Conservation (phyloP, 129 eudicot genomes). For the Glebionis coronaria region DNA sequence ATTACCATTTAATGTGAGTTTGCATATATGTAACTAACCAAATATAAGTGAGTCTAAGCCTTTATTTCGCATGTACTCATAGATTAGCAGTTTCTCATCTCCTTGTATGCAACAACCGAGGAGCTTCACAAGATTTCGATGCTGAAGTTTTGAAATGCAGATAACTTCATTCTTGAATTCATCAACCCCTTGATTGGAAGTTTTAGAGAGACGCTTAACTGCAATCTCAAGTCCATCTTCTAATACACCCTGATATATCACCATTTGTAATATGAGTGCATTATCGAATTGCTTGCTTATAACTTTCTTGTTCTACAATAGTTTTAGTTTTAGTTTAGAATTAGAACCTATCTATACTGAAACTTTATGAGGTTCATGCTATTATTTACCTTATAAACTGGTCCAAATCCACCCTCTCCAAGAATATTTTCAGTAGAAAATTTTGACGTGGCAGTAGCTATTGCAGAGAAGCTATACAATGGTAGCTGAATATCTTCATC, state of each 20-base stretch:
- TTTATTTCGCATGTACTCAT: constrained; percentile 24
- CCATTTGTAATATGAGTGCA: background rate
- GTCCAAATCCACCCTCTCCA: constrained; percentile 65
- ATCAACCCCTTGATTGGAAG: constrained; percentile 21
- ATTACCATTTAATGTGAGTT: background rate
- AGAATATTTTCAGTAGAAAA: constrained; percentile 41
- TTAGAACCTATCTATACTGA: too few species aligned
- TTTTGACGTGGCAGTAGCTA: constrained; percentile 39
- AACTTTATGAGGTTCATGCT: background rate
- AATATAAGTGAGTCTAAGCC: constrained; percentile 27
- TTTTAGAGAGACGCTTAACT: constrained; percentile 23
- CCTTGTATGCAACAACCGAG: constrained; percentile 21
- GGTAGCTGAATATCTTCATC: constrained; percentile 40
- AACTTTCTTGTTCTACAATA: background rate
- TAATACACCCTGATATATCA: constrained; percentile 18
- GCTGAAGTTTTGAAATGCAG: constrained; percentile 24
- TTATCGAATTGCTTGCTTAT: background rate
- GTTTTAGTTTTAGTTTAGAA: background rate
- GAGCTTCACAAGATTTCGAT: constrained; percentile 30
- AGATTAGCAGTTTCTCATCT: constrained; percentile 21
- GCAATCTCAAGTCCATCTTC: constrained; percentile 27
- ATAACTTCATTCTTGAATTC: constrained; percentile 32
- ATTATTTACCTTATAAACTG: constrained; percentile 46
- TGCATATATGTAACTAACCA: constrained; percentile 9
- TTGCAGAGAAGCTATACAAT: constrained; percentile 32